Percentiles rank a stretch among this genome's conserved stretches.
Evolutionary conservation across 2,329 filamentous ascomycete species (phyloP).

Genomic region (Diaporthe sp.): DNA sequence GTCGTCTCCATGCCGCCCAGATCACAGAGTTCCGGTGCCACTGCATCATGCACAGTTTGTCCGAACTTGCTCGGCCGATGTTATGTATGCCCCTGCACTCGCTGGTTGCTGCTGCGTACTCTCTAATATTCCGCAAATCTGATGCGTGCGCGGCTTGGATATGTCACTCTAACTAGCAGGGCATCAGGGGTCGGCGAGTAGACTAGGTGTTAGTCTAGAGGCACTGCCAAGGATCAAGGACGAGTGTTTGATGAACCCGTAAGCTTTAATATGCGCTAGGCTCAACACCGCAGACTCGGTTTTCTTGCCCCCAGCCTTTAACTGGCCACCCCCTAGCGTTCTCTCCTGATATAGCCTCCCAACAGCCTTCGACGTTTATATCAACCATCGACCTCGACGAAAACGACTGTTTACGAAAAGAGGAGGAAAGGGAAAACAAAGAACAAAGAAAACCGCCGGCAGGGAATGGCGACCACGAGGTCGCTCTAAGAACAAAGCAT

Average conservation of each 20-base stretch:
- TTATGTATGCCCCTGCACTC: not conserved
- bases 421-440: not conserved
- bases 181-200: slow-evolving; percentile 11
- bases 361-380: slow-evolving; percentile 12
- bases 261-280: slow-evolving; percentile 22
- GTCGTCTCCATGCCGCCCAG: not conserved
- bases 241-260: slow-evolving; percentile 22
- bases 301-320: slow-evolving; percentile 13
- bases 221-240: slow-evolving; percentile 19
- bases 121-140: slow-evolving; percentile 9
- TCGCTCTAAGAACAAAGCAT: not conserved
- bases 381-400: not conserved
- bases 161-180: not conserved
- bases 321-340: slow-evolving; percentile 17
- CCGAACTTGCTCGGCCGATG: slow-evolving; percentile 14
- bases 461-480: slow-evolving; percentile 25
- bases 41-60: slow-evolving; percentile 6
- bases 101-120: not conserved
- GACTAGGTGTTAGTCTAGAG: slow-evolving; percentile 1
- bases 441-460: not conserved
- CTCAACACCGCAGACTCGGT: slow-evolving; percentile 10
- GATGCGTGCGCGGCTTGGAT: not conserved
- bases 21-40: slow-evolving; percentile 7
- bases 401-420: not conserved
- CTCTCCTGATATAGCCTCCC: slow-evolving; percentile 14